Conservation (phyloP, 257 asterid species). For the Solanum ossicruentum region DNA sequence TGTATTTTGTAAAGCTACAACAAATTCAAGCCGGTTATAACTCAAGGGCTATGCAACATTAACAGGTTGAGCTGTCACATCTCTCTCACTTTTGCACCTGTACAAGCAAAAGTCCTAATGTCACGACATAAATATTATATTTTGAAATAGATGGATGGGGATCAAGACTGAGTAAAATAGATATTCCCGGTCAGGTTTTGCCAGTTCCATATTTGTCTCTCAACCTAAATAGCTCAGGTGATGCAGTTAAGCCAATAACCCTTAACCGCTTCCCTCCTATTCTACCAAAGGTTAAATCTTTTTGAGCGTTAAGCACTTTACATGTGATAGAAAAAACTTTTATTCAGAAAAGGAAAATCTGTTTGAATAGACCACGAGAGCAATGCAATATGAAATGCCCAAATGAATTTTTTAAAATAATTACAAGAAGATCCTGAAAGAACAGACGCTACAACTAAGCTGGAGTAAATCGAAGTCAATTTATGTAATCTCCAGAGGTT, state of each 20-base stretch:
- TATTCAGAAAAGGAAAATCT: no score
- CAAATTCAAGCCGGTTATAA: neutral
- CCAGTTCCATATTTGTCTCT: neutral
- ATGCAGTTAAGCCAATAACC: neutral
- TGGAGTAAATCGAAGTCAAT: neutral
- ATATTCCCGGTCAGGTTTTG: neutral
- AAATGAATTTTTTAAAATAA: neutral
- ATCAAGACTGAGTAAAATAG: neutral
- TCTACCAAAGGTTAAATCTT: neutral
- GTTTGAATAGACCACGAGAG: no score
- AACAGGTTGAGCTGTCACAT: conserved; percentile 10
- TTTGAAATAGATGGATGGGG: neutral
- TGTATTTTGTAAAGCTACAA: neutral
- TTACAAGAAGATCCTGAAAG: neutral
- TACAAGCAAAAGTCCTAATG: neutral
- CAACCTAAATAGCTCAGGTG: neutral
- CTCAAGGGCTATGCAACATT: conserved; percentile 3
- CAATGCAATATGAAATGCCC: neutral
- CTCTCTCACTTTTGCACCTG: conserved; percentile 31
- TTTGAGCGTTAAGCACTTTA: neutral
- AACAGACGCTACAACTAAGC: neutral
- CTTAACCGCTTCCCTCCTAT: neutral
- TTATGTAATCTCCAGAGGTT: neutral
- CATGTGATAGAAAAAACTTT: neutral
- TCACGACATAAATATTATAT: neutral